Base-by-base conservation (phyloP, 2,329 filamentous ascomycete species). In the Talaromyces amestolkiae region DNA sequence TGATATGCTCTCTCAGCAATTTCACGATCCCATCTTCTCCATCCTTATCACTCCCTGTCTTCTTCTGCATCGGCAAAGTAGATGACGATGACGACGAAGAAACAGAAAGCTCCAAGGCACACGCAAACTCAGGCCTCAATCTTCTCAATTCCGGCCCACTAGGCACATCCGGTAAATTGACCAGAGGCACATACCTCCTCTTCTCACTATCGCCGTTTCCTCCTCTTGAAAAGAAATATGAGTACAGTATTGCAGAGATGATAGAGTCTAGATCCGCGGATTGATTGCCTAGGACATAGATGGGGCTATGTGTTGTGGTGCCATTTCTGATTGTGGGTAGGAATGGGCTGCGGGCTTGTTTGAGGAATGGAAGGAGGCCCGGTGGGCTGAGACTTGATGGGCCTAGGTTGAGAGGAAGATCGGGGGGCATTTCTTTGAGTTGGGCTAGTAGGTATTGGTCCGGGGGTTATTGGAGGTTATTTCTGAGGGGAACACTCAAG, bases 191-290 rank as follows among this genome's bases (percentile, higher is more conserved):
- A 70, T 87, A 83, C 7, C 82, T 74, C n/a, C 74, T 70, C 6
- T 68, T 45, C 49, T 37, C 51, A 22, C 58, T 51, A 37, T 37
- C 63, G 19, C 10, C 22, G 3, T 9, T 19, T 31, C 27, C 27
- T 31, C 5, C 27, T n/a, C 33, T 78, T 72, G 77, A 77, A 56
- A 88, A 77, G 58, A 88, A 80, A 73, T 88, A 89, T 41, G 86
- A 83, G 71, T 85, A 88, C n/a, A 87, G 73, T 41, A 89, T 78
- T 8, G 86, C 85, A 65, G 83, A 84, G 65, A 86, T 83, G 72
- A 89, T 85, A 33, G 86, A 89, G 76, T 89, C 87, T 64, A 89
- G 82, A 72, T 89, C 87, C 72, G 77, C 77, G n/a, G 79, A 79
- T 15, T 77, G 75, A 62, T 82, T 81, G 24, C 78, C 80, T 43